phyloP scores from a whole-genome alignment of 306 rosid genomes.

The Citrullus colocynthis region DNA sequence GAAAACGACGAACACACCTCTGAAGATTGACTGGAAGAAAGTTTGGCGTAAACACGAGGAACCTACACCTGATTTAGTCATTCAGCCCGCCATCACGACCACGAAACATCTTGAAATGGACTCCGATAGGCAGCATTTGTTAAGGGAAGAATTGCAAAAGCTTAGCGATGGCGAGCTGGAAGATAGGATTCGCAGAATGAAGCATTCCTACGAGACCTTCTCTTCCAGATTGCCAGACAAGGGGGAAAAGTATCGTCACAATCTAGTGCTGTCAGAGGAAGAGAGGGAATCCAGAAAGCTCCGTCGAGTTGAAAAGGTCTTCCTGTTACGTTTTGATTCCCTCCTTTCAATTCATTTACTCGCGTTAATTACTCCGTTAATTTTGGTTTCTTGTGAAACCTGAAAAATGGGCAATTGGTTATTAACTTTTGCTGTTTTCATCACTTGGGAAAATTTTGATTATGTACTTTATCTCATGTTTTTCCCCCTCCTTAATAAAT shows the following conservation, averaged over 20 bases:
- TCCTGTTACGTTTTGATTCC: neutral
- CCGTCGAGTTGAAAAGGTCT: slow-evolving; percentile 15
- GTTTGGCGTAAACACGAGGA: slow-evolving; percentile 16
- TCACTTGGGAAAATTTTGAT: neutral
- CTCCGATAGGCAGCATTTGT: slow-evolving; percentile 11
- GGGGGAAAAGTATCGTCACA: slow-evolving; percentile 33
- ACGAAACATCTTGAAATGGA: slow-evolving; percentile 6
- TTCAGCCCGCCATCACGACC: slow-evolving; percentile 9
- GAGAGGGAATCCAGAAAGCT: slow-evolving; percentile 33
- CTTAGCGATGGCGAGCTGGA: slow-evolving; percentile 22
- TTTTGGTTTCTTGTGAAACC: neutral
- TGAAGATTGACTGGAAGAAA: slow-evolving; percentile 18
- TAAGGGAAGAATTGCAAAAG: neutral
- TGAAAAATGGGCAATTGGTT: neutral
- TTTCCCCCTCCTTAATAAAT: neutral
- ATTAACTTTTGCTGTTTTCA: neutral
- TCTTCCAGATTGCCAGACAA: slow-evolving; percentile 25
- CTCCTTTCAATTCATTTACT: neutral
- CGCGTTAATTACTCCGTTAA: neutral
- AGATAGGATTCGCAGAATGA: slow-evolving; percentile 20
- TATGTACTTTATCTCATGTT: neutral
- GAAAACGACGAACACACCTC: slow-evolving; percentile 6
- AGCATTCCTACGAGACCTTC: neutral
- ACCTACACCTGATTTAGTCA: slow-evolving; percentile 14
- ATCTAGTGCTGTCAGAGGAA: slow-evolving; percentile 17